Base-by-base conservation (phyloP, 2,329 filamentous ascomycete genomes). In the Talaromyces atroroseus region DNA sequence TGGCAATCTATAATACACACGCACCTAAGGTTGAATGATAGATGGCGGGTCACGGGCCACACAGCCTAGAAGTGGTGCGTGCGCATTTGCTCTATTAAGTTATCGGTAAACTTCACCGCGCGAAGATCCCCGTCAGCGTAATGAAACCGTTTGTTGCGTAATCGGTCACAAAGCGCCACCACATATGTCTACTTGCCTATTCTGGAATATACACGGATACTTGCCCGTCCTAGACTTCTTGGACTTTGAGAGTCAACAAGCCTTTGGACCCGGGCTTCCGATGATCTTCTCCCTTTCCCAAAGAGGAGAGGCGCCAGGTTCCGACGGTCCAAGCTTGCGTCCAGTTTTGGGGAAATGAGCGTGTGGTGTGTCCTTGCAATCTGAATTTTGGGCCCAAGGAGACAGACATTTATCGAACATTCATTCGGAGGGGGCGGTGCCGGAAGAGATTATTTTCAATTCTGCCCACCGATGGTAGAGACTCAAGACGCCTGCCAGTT, bases 171-270 rank as follows among this genome's bases (percentile, higher is more conserved):
- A 44, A 34, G 29, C 56, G 56, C 56, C 50, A 57, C 56, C 50
- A 52, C 45, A 54, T 54, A 57, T 58, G 56, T 58, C 54, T 58
- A 54, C 46, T 51, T 58, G 50, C 56, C 56, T 58, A 49, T 58
- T 58, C 46, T 50, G 56, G 56, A 36, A 54, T 58, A 38, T 29
- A 50, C 50, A 46, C 32, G 14, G 32, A 16, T 36, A 36, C 16
- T 12, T 36, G 12, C 2, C 14, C 12, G 14, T 1, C 10, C 16
- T 36, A 36, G 32, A 3, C 12, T 29, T 12, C 14, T 16, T 14
- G 32, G 8, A 40, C 11, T 38, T 38, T 29, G 20, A 20, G 29
- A 32, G 34, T 50, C 46, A 34, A 49, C 32, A 40, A 21, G 44
- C 49, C 16, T 23, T 50, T 46, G 51, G 56, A 45, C 36, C 42